Evolutionary conservation across 129 eudicot species (phyloP), one percentile per base, ranked within the genome.

Genomic region (Lactuca saligna): DNA sequence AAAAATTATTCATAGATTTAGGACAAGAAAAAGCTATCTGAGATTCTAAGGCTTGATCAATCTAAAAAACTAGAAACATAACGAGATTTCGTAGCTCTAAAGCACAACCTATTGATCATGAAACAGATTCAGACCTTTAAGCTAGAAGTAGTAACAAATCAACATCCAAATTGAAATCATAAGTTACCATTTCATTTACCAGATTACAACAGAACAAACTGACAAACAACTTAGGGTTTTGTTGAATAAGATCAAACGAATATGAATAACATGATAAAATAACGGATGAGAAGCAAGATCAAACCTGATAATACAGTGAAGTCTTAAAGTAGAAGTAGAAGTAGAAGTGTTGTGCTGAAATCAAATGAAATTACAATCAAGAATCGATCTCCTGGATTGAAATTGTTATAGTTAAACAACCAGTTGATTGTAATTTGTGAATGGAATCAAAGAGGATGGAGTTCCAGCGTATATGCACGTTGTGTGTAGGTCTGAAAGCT

Each of bases 241-340:
- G 61, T 48, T 4, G 35, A 13, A 66, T 44, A 44, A 57, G 14
- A 57, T 6, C 49, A 31, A 60, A 33, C 13, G 4, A 15, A 49
- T 48, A 59, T 25, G 39, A 49, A 67, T 48, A 10, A 44, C 12
- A 44, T 4, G 66, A 70, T 46, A n/a, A 31, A 25, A 16, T n/a
- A 8, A 44, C 5, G 33, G 33, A 75, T 7, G 56, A 56, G 61
- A 67, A 58, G 56, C 55, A 25, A 25, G 75, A 75, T 75, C 70
- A 51, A 68, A 75, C 80, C 80, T 75, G 79, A 39, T 66, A 6
- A 59, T 29, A 57, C 57, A 39, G 55, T 69, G 48, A 39, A 37
- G 74, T 59, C 5, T 61, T 32, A 41, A 57, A 74, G 66, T 42
- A 10, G 61, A 64, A 54, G 41, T 5, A 63, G 8, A 74, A 34